Evolutionary conservation across 768 basidiomycete species (phyloP).

Genomic region (Tubosaeta sp.): DNA sequence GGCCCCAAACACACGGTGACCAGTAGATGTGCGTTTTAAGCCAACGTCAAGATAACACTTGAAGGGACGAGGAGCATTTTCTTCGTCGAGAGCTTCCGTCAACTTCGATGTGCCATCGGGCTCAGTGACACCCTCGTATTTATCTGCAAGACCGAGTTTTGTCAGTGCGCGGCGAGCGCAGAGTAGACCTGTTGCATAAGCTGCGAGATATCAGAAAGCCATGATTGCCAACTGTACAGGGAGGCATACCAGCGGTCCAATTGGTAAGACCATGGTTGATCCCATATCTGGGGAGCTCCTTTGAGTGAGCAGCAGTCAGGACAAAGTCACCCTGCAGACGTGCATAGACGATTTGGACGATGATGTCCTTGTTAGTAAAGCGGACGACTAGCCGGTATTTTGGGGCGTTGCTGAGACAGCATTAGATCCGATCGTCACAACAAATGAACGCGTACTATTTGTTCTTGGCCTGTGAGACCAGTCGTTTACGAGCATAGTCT

Average conservation of each 20-base stretch:
- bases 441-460: conserved; percentile 67
- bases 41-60: conserved; percentile 99
- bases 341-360: conserved; percentile 93
- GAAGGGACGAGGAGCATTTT: conserved; percentile 97
- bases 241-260: conserved; percentile 83
- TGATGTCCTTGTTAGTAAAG: conserved; percentile 96
- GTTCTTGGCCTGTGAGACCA: conserved; percentile 98
- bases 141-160: conserved; percentile 95
- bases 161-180: conserved; percentile 90
- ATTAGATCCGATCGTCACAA: conserved; percentile 6
- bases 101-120: conserved; percentile 81
- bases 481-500: conserved; percentile 98
- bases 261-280: conserved; percentile 98
- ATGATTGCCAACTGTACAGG: background rate
- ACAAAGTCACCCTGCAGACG: conserved; percentile 97
- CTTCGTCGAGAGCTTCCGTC: conserved; percentile 84
- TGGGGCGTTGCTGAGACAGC: conserved; percentile 69
- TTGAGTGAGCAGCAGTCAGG: conserved; percentile 80
- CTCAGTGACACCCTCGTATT: conserved; percentile 92
- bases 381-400: conserved; percentile 99
- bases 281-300: conserved; percentile 92
- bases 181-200: conserved; percentile 96
- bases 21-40: conserved; percentile 95
- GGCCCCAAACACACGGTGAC: conserved; percentile 95
- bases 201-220: conserved; percentile 34